These are phyloP conservation scores for Macroventuria anomochaeta DNA, from an alignment of 2,329 filamentous ascomycete genomes.

Conservation along the genomic window DNA sequence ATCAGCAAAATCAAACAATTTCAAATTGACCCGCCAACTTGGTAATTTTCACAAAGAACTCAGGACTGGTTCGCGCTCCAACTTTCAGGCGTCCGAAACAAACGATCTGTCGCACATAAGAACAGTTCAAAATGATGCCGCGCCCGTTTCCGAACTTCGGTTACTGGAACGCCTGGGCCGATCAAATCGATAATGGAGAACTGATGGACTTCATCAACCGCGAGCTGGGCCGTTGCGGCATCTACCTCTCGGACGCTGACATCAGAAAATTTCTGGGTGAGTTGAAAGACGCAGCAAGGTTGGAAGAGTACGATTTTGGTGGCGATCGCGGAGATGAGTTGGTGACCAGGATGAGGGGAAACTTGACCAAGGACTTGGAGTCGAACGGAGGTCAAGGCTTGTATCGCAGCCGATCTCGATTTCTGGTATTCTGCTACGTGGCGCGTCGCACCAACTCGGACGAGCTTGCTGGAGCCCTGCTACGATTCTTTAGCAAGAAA, in stretches of 20 bases:
- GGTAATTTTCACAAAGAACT: too few relatives aligned
- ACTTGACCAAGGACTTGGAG: background rate
- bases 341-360: background rate
- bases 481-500: background rate
- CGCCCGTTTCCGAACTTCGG: background rate
- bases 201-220: background rate
- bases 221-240: background rate
- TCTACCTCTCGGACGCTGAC: slow-evolving; percentile 1
- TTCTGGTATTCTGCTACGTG: slow-evolving; percentile 1
- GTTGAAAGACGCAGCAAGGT: background rate
- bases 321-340: background rate
- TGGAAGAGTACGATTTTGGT: background rate
- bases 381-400: background rate
- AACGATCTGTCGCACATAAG: too few relatives aligned
- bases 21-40: too few relatives aligned
- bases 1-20: too few relatives aligned
- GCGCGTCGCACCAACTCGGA: background rate
- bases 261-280: background rate
- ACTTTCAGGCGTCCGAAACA: too few relatives aligned
- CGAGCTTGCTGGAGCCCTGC: background rate
- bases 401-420: slow-evolving; percentile 2
- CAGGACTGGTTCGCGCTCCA: too few relatives aligned
- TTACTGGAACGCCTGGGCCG: background rate
- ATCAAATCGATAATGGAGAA: background rate
- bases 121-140: background rate